A percentile compares a stretch with the other conserved stretches of the same genome.
These are phyloP conservation scores for Aspergillus olivimuriae DNA, from an alignment of 495 filamentous ascomycete genomes.

Conservation along the genomic window DNA sequence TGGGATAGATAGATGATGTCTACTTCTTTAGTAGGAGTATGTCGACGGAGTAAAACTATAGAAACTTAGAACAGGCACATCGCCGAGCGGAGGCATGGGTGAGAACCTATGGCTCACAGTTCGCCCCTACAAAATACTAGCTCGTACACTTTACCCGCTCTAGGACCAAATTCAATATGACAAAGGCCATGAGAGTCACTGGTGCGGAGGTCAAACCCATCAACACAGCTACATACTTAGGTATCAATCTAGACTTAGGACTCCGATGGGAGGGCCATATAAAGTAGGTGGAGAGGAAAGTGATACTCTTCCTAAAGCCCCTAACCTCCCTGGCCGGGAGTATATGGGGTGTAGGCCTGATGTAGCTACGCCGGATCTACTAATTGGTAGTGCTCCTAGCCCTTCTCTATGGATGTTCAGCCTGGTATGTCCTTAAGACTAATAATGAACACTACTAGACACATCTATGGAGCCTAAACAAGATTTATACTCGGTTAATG, in stretches of 20 bases:
- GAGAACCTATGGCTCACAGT: conserved; percentile 6
- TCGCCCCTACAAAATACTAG: conserved; percentile 9
- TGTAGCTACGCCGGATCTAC: neutral
- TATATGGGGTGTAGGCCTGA: neutral
- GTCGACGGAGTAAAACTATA: neutral
- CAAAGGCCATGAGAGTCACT: conserved; percentile 1
- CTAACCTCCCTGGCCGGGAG: neutral
- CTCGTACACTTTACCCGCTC: conserved; percentile 7
- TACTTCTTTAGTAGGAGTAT: neutral
- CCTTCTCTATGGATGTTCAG: neutral
- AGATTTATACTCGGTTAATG: neutral
- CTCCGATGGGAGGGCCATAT: conserved; percentile 4
- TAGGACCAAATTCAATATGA: conserved; percentile 1
- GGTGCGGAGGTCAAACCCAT: conserved; percentile 1
- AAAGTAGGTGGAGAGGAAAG: neutral
- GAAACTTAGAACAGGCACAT: neutral
- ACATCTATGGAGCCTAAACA: neutral
- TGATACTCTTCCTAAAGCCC: neutral
- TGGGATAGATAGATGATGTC: neutral
- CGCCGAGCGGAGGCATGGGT: conserved; percentile 2
- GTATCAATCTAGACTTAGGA: neutral
- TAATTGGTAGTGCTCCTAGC: neutral
- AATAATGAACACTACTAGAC: neutral
- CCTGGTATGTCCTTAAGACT: neutral
- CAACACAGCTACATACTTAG: conserved; percentile 4